A percentile compares a stretch with the other conserved stretches of the same genome.
Evolutionary conservation across 768 basidiomycete species (phyloP).

Genomic region (Inosperma sp.): DNA sequence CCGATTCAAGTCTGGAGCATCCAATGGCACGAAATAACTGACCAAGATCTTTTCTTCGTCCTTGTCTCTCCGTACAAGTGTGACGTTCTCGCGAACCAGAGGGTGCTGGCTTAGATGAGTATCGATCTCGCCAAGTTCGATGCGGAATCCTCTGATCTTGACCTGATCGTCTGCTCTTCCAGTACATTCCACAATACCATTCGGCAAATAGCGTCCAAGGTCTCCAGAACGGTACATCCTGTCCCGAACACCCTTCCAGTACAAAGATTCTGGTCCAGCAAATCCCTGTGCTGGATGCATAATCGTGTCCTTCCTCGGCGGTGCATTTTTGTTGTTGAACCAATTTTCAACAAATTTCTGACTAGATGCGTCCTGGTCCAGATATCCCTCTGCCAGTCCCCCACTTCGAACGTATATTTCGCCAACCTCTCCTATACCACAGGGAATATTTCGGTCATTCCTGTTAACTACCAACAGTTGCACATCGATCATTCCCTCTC

Average conservation of each 20-base stretch:
- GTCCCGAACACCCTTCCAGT: slow-evolving; percentile 96
- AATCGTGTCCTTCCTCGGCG: slow-evolving; percentile 67
- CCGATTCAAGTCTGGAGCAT: slow-evolving; percentile 58
- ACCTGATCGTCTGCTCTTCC: slow-evolving; percentile 98
- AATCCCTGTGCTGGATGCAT: slow-evolving; percentile 50
- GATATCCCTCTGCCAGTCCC: slow-evolving; percentile 92
- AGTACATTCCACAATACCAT: slow-evolving; percentile 93
- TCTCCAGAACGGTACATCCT: slow-evolving; percentile 98
- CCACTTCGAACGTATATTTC: slow-evolving; percentile 98
- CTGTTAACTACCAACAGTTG: slow-evolving; percentile 96
- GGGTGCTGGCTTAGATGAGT: slow-evolving; percentile 92
- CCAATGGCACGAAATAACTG: slow-evolving; percentile 92
- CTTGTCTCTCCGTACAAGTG: slow-evolving; percentile 93
- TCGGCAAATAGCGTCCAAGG: slow-evolving; percentile 87
- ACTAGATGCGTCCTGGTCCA: slow-evolving; percentile 72
- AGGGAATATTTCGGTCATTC: slow-evolving; percentile 74
- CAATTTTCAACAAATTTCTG: slow-evolving; percentile 96
- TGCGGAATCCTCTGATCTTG: slow-evolving; percentile 98
- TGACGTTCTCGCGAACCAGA: slow-evolving; percentile 95
- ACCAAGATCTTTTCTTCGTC: slow-evolving; percentile 99
- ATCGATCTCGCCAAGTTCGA: slow-evolving; percentile 97
- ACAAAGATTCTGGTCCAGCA: slow-evolving; percentile 65
- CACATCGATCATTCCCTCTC: slow-evolving; percentile 95
- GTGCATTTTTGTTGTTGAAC: slow-evolving; percentile 57
- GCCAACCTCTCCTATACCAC: slow-evolving; percentile 93